Base-by-base conservation (phyloP, 305 asterid species). In the Petunia hybrid region DNA sequence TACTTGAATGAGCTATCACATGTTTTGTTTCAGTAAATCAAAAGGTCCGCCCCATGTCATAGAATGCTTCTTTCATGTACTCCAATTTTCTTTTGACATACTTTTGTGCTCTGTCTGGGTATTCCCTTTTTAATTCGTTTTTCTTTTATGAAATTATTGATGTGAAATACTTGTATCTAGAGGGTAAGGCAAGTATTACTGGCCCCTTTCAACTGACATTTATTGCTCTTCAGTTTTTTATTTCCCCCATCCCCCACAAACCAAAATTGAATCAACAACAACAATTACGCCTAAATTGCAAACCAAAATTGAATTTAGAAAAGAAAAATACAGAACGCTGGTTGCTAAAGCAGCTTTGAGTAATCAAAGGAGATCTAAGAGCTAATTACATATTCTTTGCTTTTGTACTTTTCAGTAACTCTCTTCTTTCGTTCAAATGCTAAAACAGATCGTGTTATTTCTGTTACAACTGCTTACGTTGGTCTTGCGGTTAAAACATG, bases 301-400 rank as follows among this genome's bases (percentile, higher is more conserved):
- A 61, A 8, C 67, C 13, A 61, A 61, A 31, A 31, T 31, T 22
- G 40, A 9, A 31, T 22, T 5, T 39, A 31, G 35, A 61, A 31
- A 61, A 40, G 67, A 8, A 31, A 31, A 61, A 31, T 0, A 13
- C 5, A 61, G 6, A 35, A 39, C 1, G 14, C 67, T 31, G 41
- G 67, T 31, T 61, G 40, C 67, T 61, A 61, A 12, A 8, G 67
- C 14, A 61, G 67, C 41, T 31, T 60, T 61, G 41, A 7, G 67
- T 61, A 61, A 61, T 35, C 35, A 67, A 67, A 41, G 42, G 35
- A 42, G 42, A 67, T 67, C 40, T 41, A 68, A 9, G 42, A 68
- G 39, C 75, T 68, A n/a, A 68, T 67, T 68, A n/a, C 42, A 42
- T 42, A 7, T n/a, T 14, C 3, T 68, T 68, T 68, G 55, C 75